phyloP scores from a whole-genome alignment of 257 asterid species.

The Solanum lycopersicoides region DNA sequence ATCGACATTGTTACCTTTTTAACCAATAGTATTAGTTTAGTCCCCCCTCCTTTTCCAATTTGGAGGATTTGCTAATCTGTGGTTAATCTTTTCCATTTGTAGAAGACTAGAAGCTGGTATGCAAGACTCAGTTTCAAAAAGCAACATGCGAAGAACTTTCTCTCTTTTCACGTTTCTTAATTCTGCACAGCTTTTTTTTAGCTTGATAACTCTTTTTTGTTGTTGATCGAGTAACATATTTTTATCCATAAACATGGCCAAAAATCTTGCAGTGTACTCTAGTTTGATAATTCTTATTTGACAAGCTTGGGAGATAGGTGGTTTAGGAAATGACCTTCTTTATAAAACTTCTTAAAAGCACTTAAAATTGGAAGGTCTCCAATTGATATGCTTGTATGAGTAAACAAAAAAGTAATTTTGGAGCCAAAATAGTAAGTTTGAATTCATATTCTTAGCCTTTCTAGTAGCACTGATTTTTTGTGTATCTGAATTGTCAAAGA shows the following conservation, averaged over 20 bases:
- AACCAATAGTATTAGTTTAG: neutral
- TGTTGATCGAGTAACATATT: neutral
- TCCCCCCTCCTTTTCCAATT: neutral
- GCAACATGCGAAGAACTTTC: neutral
- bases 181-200: neutral
- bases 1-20: neutral
- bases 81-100: neutral
- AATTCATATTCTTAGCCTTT: neutral
- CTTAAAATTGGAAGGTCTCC: neutral
- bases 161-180: neutral
- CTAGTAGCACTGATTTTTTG: neutral
- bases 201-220: neutral
- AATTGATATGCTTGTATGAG: neutral
- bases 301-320: neutral
- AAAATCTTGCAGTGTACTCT: neutral
- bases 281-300: neutral
- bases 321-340: neutral
- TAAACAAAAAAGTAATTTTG: neutral
- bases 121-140: neutral
- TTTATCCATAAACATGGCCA: neutral
- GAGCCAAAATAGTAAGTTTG: neutral
- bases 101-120: neutral
- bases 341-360: neutral
- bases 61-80: neutral
- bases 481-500: neutral